Evolutionary conservation across 2,329 filamentous ascomycete species (phyloP), one percentile per base, ranked within the genome.

Genomic region (Aspergillus clavatus): DNA sequence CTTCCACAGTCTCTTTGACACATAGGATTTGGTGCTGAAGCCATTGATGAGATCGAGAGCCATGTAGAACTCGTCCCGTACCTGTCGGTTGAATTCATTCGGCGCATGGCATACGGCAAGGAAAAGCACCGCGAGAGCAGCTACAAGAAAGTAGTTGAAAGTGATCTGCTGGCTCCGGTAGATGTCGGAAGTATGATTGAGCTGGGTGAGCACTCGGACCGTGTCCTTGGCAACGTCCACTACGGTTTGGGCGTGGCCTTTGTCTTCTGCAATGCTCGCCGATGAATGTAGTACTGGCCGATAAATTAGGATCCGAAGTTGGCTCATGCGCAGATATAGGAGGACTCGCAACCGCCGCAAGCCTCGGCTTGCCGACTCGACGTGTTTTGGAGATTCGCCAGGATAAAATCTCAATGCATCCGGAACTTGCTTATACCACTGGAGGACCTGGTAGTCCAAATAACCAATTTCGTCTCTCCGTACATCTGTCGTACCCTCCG

Each of bases 221-320:
- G 80, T 82, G 55, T 85, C 81, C 59, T 83, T 84, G 16, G 82
- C 80, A 11, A 84, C 75, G 46, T 81, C 78, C 18, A 83, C 77
- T 3, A 81, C 80, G 0, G 79, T 86, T 57, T 87, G 82, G 3
- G 89, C 89, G 51, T 87, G 83, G 4, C 73, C 69, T 40, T 83
- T 77, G 60, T 95, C 85, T 46, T 84, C 80, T 69, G 86, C 81
- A 57, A 96, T 96, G 57, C 84, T 90, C 10, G 82, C 86, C 3
- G 87, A 82, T 14, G 86, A 91, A 65, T 95, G 88, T 7, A 97
- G 72, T 2, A 95, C 83, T 0, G 89, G 89, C 0, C 89, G 87
- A 65, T 94, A 90, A 22, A 96, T 86, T 63, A 89, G 82, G 46
- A 90, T 93, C 4, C 90, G 85, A 70, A 95, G 87, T 71, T 95